Conservation (phyloP, 2,329 filamentous ascomycete genomes). For the Fusarium transvaalense region DNA sequence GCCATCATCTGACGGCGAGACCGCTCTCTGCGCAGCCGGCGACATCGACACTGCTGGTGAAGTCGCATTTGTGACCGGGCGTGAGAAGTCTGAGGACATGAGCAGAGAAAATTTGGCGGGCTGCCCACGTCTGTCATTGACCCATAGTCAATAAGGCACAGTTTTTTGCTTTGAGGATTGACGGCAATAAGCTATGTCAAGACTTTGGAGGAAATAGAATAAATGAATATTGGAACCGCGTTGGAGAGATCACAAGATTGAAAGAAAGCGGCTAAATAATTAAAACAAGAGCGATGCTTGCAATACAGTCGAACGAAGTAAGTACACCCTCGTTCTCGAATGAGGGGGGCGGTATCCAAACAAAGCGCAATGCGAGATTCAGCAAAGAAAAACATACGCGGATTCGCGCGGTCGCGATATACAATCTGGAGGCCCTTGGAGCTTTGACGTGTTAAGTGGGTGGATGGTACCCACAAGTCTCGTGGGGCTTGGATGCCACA, state of each 20-base stretch:
- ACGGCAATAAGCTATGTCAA: slow-evolving; percentile 14
- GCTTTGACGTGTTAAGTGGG: slow-evolving; percentile 47
- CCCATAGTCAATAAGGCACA: slow-evolving; percentile 50
- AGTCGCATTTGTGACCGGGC: slow-evolving; percentile 40
- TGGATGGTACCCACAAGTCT: slow-evolving; percentile 40
- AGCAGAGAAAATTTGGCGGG: slow-evolving; percentile 48
- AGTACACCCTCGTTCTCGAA: slow-evolving; percentile 20
- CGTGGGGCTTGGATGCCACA: slow-evolving; percentile 26
- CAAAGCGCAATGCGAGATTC: slow-evolving; percentile 33
- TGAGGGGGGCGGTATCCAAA: slow-evolving; percentile 28
- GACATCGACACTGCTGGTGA: slow-evolving; percentile 49
- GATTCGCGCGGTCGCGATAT: slow-evolving; percentile 46
- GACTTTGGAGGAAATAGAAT: background rate
- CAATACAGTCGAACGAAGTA: slow-evolving; percentile 5
- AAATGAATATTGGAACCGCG: background rate
- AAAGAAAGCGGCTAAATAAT: background rate
- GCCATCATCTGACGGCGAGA: slow-evolving; percentile 48
- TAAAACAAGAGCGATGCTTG: slow-evolving; percentile 12
- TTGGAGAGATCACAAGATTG: background rate
- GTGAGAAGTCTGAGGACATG: slow-evolving; percentile 39
- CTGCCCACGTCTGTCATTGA: slow-evolving; percentile 50
- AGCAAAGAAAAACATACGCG: slow-evolving; percentile 43
- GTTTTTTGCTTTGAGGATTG: slow-evolving; percentile 9
- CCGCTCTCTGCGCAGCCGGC: slow-evolving; percentile 40
- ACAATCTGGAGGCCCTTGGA: background rate